A percentile compares a stretch with the other conserved stretches of the same genome.
These are phyloP conservation scores for Talaromyces sp. DNA, from an alignment of 2,329 filamentous ascomycete species.

Conservation along the genomic window DNA sequence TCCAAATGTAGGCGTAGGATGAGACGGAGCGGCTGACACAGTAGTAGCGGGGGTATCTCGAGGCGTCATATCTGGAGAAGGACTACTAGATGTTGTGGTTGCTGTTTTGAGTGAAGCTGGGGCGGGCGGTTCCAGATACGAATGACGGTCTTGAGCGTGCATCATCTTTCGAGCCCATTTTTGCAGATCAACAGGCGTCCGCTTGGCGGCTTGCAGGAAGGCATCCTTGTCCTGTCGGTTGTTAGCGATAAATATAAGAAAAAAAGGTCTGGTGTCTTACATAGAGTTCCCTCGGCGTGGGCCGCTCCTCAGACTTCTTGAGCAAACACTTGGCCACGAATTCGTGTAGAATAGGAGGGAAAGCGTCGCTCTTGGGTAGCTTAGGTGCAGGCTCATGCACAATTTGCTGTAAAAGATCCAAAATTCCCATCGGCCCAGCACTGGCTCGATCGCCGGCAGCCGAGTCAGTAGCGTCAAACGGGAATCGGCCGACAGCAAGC, in stretches of 20 bases:
- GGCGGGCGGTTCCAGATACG: slow-evolving; percentile 79
- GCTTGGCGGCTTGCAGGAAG: slow-evolving; percentile 93
- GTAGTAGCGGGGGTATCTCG: slow-evolving; percentile 28
- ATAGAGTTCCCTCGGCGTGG: slow-evolving; percentile 89
- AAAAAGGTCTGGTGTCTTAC: slow-evolving; percentile 52
- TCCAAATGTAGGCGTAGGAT: slow-evolving; percentile 65
- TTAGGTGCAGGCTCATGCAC: slow-evolving; percentile 92
- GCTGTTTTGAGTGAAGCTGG: slow-evolving; percentile 63
- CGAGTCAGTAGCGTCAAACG: slow-evolving; percentile 80
- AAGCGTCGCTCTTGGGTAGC: slow-evolving; percentile 94
- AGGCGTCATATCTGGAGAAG: slow-evolving; percentile 18
- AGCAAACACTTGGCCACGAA: slow-evolving; percentile 95
- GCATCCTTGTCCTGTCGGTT: slow-evolving; percentile 73
- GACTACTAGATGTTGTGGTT: slow-evolving; percentile 12
- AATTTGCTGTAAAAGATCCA: slow-evolving; percentile 94
- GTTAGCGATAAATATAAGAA: background rate
- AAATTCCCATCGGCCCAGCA: slow-evolving; percentile 80
- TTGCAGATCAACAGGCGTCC: slow-evolving; percentile 88
- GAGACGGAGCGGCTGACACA: slow-evolving; percentile 37
- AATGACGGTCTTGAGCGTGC: slow-evolving; percentile 93
- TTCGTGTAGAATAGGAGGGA: slow-evolving; percentile 89
- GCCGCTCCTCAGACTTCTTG: slow-evolving; percentile 83
- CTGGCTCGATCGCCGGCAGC: slow-evolving; percentile 66
- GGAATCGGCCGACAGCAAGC: slow-evolving; percentile 93
- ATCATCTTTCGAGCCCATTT: slow-evolving; percentile 94